phyloP scores from a whole-genome alignment of 106 monocot species.

The Amphibolis antarctica region DNA sequence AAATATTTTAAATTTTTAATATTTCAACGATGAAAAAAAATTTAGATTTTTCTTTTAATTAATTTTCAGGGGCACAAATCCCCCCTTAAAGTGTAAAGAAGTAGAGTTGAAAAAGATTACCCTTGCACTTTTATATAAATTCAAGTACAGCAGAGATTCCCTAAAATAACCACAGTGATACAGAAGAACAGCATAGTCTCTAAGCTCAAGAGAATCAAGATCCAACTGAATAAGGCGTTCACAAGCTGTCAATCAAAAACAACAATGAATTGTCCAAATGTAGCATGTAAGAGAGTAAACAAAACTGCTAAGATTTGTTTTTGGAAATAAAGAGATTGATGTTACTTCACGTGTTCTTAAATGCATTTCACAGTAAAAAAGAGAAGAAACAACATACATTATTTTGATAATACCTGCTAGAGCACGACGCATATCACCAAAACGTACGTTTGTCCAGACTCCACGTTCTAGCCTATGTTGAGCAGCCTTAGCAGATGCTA shows the following conservation, averaged over 20 bases:
- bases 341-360: too few relatives aligned
- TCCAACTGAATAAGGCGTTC: constrained; percentile 48
- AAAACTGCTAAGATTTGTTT: too few relatives aligned
- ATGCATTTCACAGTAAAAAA: too few relatives aligned
- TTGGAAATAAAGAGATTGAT: too few relatives aligned
- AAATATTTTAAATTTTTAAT: too few relatives aligned
- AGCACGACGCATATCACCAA: constrained; percentile 69
- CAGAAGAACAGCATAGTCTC: constrained; percentile 52
- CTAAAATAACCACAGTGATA: constrained; percentile 61
- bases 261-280: neutral
- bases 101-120: constrained; percentile 10
- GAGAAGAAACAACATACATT: too few relatives aligned
- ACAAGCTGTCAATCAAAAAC: constrained; percentile 29
- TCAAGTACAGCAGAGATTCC: constrained; percentile 42
- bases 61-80: too few relatives aligned
- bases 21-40: too few relatives aligned
- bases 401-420: constrained; percentile 33
- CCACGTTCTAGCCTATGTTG: constrained; percentile 48
- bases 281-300: too few relatives aligned
- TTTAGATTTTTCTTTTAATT: too few relatives aligned
- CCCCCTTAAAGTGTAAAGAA: too few relatives aligned
- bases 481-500: constrained; percentile 53
- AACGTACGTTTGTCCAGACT: constrained; percentile 42
- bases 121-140: constrained; percentile 29
- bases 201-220: constrained; percentile 24